Evolutionary conservation across 176 grass and related monocot genomes (phyloP).

Genomic region (Panicum miliaceum): DNA sequence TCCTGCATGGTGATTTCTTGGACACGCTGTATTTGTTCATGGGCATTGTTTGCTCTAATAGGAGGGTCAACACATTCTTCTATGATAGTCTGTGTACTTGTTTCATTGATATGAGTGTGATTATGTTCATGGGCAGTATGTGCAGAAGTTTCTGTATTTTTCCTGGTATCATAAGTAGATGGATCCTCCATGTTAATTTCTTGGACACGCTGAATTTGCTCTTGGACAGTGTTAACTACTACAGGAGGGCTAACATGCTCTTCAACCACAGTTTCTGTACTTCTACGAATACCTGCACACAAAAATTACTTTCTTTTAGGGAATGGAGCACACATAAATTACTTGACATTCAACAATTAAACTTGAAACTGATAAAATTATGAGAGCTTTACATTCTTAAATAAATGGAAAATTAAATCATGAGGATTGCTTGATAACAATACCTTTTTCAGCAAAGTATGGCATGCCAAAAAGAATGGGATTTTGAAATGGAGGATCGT

Average conservation of each 20-base stretch:
- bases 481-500: neutral
- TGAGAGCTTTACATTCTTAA: constrained; percentile 3
- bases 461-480: neutral
- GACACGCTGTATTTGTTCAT: constrained; percentile 39
- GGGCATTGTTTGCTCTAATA: constrained; percentile 29
- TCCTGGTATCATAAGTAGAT: constrained; percentile 44
- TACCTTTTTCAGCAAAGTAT: neutral
- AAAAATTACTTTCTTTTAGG: neutral
- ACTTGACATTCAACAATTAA: neutral
- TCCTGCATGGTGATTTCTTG: constrained; percentile 49
- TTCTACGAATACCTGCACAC: constrained; percentile 39
- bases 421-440: neutral
- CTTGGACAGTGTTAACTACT: constrained; percentile 25
- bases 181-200: constrained; percentile 43
- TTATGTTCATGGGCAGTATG: constrained; percentile 28
- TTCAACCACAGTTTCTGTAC: constrained; percentile 36
- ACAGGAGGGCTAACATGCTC: constrained; percentile 39
- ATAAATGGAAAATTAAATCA: constrained; percentile 22
- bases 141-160: constrained; percentile 40
- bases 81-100: constrained; percentile 28
- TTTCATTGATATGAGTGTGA: constrained; percentile 26
- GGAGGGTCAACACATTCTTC: constrained; percentile 40
- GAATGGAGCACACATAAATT: constrained; percentile 11
- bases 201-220: constrained; percentile 27
- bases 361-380: constrained; percentile 12